Conservation (phyloP, 495 filamentous ascomycete genomes). For the Pyrenula aspistea region DNA sequence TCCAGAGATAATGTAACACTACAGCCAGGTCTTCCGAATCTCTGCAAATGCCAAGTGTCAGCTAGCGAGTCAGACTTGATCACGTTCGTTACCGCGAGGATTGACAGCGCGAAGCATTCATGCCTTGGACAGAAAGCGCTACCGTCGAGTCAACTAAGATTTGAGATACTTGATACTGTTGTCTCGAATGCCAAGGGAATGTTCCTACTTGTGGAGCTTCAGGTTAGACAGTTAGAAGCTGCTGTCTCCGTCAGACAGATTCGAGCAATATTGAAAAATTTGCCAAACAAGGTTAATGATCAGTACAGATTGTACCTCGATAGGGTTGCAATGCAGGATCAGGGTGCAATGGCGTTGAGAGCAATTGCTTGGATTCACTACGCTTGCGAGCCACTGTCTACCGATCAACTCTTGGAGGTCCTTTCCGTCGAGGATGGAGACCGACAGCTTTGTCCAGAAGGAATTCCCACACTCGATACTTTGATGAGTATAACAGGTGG, state of each 20-base stretch:
- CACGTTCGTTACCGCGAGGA: neutral
- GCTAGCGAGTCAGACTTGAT: neutral
- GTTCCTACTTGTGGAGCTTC: neutral
- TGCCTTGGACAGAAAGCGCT: neutral
- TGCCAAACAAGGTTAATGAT: neutral
- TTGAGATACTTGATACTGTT: neutral
- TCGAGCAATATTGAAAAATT: neutral
- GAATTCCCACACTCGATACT: neutral
- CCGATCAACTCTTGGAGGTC: neutral
- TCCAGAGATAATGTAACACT: neutral
- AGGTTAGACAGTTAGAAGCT: neutral
- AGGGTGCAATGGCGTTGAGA: neutral
- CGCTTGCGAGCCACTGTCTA: neutral
- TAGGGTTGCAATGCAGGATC: neutral
- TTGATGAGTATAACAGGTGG: neutral
- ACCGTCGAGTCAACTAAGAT: neutral
- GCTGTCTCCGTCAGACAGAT: neutral
- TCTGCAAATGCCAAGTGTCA: neutral
- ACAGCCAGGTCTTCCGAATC: neutral
- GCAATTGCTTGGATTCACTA: neutral
- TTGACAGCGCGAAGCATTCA: neutral
- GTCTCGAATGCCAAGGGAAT: neutral
- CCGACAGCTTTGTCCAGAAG: neutral
- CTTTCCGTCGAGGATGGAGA: neutral
- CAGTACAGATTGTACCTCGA: neutral